Conservation (phyloP, 352 stramenopile species). For the Globisporangium paroecandrum region DNA sequence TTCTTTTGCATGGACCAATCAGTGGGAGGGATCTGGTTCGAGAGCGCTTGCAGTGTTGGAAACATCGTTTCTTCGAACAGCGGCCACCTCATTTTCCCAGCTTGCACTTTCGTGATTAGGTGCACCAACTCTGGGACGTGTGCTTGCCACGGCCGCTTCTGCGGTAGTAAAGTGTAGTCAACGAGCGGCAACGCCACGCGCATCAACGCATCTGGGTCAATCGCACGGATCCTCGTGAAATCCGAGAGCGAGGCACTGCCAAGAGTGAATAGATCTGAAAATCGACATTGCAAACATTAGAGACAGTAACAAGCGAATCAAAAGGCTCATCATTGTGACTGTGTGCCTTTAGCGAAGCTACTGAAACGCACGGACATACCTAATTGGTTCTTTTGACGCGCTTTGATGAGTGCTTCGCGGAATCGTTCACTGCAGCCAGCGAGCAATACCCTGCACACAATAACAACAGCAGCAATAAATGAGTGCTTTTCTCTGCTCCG, state of each 20-base stretch:
- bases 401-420: slow-evolving; percentile 41
- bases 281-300: not conserved
- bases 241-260: slow-evolving; percentile 72
- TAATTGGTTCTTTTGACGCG: slow-evolving; percentile 37
- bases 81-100: slow-evolving; percentile 55
- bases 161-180: slow-evolving; percentile 55
- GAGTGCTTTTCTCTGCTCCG: not conserved
- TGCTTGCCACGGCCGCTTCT: slow-evolving; percentile 38
- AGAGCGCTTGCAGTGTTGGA: slow-evolving; percentile 38
- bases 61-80: slow-evolving; percentile 47
- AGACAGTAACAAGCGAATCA: not conserved
- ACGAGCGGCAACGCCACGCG: slow-evolving; percentile 60
- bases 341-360: not conserved
- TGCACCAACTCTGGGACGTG: slow-evolving; percentile 52
- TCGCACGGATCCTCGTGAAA: slow-evolving; percentile 53
- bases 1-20: slow-evolving; percentile 45
- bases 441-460: slow-evolving; percentile 43
- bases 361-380: slow-evolving; percentile 28
- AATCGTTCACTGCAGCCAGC: slow-evolving; percentile 58
- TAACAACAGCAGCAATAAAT: not conserved
- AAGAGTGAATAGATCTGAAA: slow-evolving; percentile 61
- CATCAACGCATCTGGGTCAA: slow-evolving; percentile 37
- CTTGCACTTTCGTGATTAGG: slow-evolving; percentile 45
- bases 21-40: slow-evolving; percentile 28
- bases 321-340: not conserved